phyloP scores from a whole-genome alignment of 352 stramenopile genomes.

The Phytophthora fragariae region DNA sequence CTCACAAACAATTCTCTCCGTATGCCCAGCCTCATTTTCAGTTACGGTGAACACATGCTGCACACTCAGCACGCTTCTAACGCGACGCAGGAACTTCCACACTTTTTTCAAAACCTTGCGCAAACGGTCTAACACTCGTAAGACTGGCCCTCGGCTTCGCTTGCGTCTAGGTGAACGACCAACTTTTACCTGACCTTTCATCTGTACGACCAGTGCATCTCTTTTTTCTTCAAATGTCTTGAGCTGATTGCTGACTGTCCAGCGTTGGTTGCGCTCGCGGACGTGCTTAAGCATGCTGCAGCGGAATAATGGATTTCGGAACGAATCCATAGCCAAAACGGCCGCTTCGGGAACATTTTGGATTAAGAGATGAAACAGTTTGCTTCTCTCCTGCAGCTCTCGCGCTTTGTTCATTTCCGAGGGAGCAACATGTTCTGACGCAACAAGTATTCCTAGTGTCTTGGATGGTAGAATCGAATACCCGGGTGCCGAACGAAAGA shows the following conservation, averaged over 20 bases:
- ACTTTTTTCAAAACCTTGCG: constrained; percentile 54
- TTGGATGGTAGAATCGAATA: constrained; percentile 68
- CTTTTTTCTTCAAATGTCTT: constrained; percentile 51
- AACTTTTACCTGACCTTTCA: constrained; percentile 54
- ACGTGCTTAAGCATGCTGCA: constrained; percentile 61
- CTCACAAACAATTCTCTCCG: constrained; percentile 75
- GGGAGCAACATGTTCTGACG: constrained; percentile 63
- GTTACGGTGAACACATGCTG: constrained; percentile 67
- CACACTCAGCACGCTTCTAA: constrained; percentile 68
- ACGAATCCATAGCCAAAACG: constrained; percentile 75
- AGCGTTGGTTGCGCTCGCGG: constrained; percentile 73
- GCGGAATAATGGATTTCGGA: constrained; percentile 73
- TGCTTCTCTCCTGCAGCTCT: constrained; percentile 66
- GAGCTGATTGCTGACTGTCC: constrained; percentile 61
- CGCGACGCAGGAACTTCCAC: constrained; percentile 53
- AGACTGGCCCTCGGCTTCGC: constrained; percentile 28
- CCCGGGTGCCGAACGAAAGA: constrained; percentile 71
- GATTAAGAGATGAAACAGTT: constrained; percentile 82
- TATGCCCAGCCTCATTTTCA: constrained; percentile 46
- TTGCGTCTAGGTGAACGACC: constrained; percentile 34
- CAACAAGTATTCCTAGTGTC: constrained; percentile 64
- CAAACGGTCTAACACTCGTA: constrained; percentile 38
- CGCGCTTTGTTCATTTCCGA: constrained; percentile 59
- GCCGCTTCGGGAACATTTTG: constrained; percentile 67
- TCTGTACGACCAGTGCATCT: constrained; percentile 56